Conservation (phyloP, 179 eudicot genomes). For the Heliamphora pulchella region DNA sequence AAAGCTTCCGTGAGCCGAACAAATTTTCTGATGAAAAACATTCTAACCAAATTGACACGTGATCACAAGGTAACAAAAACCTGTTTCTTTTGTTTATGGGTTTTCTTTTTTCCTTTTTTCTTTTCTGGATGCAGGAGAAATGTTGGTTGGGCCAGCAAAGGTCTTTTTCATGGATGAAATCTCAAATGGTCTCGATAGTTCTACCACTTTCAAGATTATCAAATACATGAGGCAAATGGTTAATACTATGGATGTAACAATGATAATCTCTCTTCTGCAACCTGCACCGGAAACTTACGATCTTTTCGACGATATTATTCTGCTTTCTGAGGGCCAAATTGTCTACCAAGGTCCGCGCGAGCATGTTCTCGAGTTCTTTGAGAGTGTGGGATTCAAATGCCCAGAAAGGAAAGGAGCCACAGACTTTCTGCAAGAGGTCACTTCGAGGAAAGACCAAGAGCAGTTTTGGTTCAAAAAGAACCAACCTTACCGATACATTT, state of each 20-base stretch:
- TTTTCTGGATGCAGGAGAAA: slow-evolving; percentile 6
- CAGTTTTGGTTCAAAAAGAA: slow-evolving; percentile 55
- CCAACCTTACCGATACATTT: slow-evolving; percentile 40
- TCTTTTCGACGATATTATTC: slow-evolving; percentile 8
- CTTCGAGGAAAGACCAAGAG: slow-evolving; percentile 30
- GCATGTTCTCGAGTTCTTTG: slow-evolving; percentile 1
- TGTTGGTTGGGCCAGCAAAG: slow-evolving; percentile 14
- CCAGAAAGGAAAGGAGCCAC: neutral
- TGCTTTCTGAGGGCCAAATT: slow-evolving; percentile 57
- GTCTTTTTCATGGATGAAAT: slow-evolving; percentile 17
- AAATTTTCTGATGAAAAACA: neutral
- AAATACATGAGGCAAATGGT: slow-evolving; percentile 4
- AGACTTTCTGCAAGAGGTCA: slow-evolving; percentile 4
- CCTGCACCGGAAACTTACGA: slow-evolving; percentile 14
- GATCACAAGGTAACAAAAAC: no score
- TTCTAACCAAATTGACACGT: neutral
- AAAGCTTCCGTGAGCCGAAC: no score
- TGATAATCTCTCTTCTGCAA: slow-evolving; percentile 15
- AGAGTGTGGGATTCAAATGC: slow-evolving; percentile 3
- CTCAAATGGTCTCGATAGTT: slow-evolving; percentile 13
- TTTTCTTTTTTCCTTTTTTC: no score
- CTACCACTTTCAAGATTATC: slow-evolving; percentile 5
- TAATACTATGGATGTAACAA: slow-evolving; percentile 12
- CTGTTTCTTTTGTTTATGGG: no score
- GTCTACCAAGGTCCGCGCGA: slow-evolving; percentile 71